A percentile compares a stretch with the other conserved stretches of the same genome.
Evolutionary conservation across 345 rosid genomes (phyloP).

Genomic region (Eutrema heterophyllum): DNA sequence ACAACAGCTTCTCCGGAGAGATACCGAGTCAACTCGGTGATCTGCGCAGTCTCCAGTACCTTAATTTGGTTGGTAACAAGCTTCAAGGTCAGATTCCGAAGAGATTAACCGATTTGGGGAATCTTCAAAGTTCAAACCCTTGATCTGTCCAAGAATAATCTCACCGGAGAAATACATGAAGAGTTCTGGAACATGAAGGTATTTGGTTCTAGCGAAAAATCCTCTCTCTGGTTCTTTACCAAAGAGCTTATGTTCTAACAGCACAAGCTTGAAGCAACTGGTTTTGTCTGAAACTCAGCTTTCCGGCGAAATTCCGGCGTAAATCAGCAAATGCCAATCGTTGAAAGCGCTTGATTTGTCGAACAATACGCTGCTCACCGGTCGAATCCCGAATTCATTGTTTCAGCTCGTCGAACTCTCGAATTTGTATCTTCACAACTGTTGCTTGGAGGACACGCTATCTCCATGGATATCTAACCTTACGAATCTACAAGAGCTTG

Average conservation of each 20-base stretch:
- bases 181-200: constrained; percentile 32
- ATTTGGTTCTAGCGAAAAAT: constrained; percentile 47
- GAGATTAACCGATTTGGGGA: constrained; percentile 45
- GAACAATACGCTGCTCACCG: constrained; percentile 48
- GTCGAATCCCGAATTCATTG: constrained; percentile 50
- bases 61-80: constrained; percentile 53
- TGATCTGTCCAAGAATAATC: constrained; percentile 63
- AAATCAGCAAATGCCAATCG: constrained; percentile 52
- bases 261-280: constrained; percentile 48
- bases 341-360: constrained; percentile 60
- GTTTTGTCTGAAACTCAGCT: constrained; percentile 48
- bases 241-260: constrained; percentile 45
- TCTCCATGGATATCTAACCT: constrained; percentile 59
- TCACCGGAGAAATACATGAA: constrained; percentile 56
- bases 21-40: constrained; percentile 58
- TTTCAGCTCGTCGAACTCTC: constrained; percentile 47
- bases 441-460: constrained; percentile 47
- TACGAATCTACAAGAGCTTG: constrained; percentile 47
- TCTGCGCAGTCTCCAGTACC: constrained; percentile 48
- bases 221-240: constrained; percentile 53
- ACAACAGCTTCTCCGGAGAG: constrained; percentile 64
- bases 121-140: constrained; percentile 52
- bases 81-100: constrained; percentile 54
- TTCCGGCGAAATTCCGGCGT: constrained; percentile 59
- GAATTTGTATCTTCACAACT: constrained; percentile 43